Evolutionary conservation across 495 filamentous ascomycete genomes (phyloP), one percentile per base, ranked within the genome.

Genomic region (Chaetomidium leptoderma): DNA sequence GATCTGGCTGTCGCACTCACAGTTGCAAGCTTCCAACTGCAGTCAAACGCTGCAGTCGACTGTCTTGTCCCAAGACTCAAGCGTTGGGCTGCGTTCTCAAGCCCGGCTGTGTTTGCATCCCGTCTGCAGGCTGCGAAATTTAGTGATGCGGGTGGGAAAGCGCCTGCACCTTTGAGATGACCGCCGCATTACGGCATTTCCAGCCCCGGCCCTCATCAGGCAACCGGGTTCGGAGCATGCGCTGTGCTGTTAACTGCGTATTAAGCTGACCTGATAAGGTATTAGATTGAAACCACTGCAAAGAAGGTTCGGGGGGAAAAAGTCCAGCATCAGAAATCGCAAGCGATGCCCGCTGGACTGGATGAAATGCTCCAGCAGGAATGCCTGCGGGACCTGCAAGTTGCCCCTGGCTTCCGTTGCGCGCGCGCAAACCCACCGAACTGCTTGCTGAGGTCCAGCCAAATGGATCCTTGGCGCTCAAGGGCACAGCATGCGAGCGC

Each of bases 401-500:
- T 9, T n/a, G 13, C 7, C 16, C 7, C 24, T 27, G 36, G 21
- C 17, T 43, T 30, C n/a, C n/a, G n/a, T n/a, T n/a, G n/a, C n/a
- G n/a, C n/a, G 26, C n/a, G 30, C n/a, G 37, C 23, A 40, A 57
- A 50, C 16, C 13, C 37, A 6, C 16, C 14, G 33, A 29, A 30
- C 13, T 32, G 26, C 9, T 21, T 13, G 26, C 55, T 51, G 26
- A 30, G 37, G 24, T 27, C 51, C 51, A 53, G 40, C 48, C 48
- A 55, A 50, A 42, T 55, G 32, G 32, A 37, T 36, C 24, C 57
- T 60, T 60, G 57, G 57, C 57, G n/a, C n/a, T 35, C 16, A 14
- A 50, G 40, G 57, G 50, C 58, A 50, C 58, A 54, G 57, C 49
- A 54, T 29, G 46, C 45, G 45, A 35, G 48, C 46, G 46, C 44